A percentile compares a stretch with the other conserved stretches of the same genome.
phyloP scores from a whole-genome alignment of 805 yeast species.

The Kodamaea hsintzibuensis region DNA sequence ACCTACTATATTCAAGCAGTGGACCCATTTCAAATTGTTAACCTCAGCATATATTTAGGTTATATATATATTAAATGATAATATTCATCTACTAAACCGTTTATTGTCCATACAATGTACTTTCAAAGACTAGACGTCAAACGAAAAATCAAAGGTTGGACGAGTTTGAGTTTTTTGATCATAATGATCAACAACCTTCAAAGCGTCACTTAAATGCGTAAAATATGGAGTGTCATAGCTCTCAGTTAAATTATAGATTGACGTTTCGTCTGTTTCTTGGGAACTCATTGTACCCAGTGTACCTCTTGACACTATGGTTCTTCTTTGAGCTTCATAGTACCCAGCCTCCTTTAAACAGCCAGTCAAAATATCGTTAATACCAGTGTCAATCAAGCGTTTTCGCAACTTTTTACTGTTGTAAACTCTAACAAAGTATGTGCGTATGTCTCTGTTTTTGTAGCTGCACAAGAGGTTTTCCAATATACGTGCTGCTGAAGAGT shows the following conservation, averaged over 20 bases:
- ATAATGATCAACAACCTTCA: slow-evolving; percentile 38
- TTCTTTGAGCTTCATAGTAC: slow-evolving; percentile 23
- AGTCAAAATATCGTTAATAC: slow-evolving; percentile 27
- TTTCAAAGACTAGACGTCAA: slow-evolving; percentile 1
- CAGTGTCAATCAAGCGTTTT: slow-evolving; percentile 29
- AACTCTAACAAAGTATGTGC: slow-evolving; percentile 39
- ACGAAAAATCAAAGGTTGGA: background rate
- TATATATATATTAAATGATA: no score
- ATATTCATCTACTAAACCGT: background rate
- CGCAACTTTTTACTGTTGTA: slow-evolving; percentile 26
- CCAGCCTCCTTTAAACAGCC: slow-evolving; percentile 26
- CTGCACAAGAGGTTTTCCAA: slow-evolving; percentile 28
- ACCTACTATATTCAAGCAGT: no score
- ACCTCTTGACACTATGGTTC: background rate
- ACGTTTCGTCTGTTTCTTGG: slow-evolving; percentile 13
- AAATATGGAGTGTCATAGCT: slow-evolving; percentile 31
- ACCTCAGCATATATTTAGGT: no score
- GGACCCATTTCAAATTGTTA: no score
- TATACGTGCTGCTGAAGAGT: slow-evolving; percentile 44
- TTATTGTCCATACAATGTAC: background rate
- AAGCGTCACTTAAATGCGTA: slow-evolving; percentile 39
- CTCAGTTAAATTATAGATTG: slow-evolving; percentile 28
- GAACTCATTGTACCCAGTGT: slow-evolving; percentile 4
- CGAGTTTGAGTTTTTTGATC: slow-evolving; percentile 17
- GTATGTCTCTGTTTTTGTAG: slow-evolving; percentile 33